Base-by-base conservation (phyloP, 2,329 filamentous ascomycete species). In the Diatrype stigma region DNA sequence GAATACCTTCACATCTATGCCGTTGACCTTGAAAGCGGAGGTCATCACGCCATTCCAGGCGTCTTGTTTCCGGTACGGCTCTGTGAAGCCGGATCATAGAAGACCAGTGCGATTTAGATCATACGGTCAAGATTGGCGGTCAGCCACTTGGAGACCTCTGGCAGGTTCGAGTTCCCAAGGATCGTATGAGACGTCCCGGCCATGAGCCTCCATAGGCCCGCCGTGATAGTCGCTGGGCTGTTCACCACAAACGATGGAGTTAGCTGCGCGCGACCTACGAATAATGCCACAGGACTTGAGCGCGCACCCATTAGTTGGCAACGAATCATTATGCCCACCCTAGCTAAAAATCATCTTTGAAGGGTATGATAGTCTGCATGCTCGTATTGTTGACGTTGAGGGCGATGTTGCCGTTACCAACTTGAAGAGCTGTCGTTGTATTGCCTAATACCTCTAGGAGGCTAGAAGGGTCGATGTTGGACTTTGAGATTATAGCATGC, bases 131-230 rank as follows among this genome's bases (percentile, higher is more conserved):
- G 73, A 42, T 75, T 76, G n/a, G 70, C 68, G 28, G 78, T 78
- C 19, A 81, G 62, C 79, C 78, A 82, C 51, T 80, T 73, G 3
- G 74, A 76, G 12, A 69, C 59, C 12, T 61, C 58, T 3, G 67
- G 70, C 4, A 72, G 65, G 0, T 62, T 54, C 0, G 68, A 58
- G 19, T 73, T 68, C 0, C 68, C 66, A 1, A 70, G 26, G 58
- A 23, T 71, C 69, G 46, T 73, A 73, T 0, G 65, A 68, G 4
- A 73, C 63, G 26, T 70, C 69, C 35, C 63, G 62, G 4, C 68
- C 67, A 21, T 73, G 68, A 0, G 71, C 72, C 8, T 61, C 30
- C 46, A 59, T 61, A 0, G 59, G 48, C 4, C 70, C 59, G 0
- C 70, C 70, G 2, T 62, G 61, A 23, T 69, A 73, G 6, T 71